Evolutionary conservation across 73 alveolate genomes (phyloP), one percentile per base, ranked within the genome.

Genomic region (Breviolum minutum): DNA sequence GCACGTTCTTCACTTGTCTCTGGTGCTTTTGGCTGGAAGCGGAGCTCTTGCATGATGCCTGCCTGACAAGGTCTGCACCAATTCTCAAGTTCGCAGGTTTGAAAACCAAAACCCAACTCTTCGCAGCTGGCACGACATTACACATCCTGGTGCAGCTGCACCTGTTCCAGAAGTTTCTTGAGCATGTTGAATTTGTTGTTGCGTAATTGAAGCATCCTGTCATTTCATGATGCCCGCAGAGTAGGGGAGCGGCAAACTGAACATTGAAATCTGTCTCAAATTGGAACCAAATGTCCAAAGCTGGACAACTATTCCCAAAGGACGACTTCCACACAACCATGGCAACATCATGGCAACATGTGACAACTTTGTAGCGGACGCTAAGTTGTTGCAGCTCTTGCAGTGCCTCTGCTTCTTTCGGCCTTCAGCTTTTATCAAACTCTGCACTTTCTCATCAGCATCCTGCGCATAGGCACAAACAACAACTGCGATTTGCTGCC

Each of bases 131-230:
- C 54, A 40, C 54, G 54, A 40, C 54, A 40, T 40, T 3, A 40
- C 54, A 40, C 54, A 40, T 40, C 54, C 54, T 40, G 54, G 0
- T 48, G 90, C 48, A 19, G 83, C 14, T 9, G 71, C 79, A 26
- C 94, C 94, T 86, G 94, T 19, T 86, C 80, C 77, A 86, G 20
- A 13, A 86, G 94, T 63, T 86, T 86, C 94, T 86, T 62, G 30
- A 86, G 79, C 94, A 86, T 10, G 61, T 86, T 86, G 94, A 29
- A 86, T 79, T 86, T 86, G 64, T n/a, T 30, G 29, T 86, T 86
- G 27, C 94, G 94, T 79, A 27, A 5, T 63, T 86, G 80, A 8
- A 86, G 79, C 29, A 86, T 61, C 94, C 94, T 86, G 14, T 14
- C n/a, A 68, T 68, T 17, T 22, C n/a, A 17, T 22, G 77, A 68